Evolutionary conservation across 768 basidiomycete species (phyloP).

Genomic region (Suillus clintonianus): DNA sequence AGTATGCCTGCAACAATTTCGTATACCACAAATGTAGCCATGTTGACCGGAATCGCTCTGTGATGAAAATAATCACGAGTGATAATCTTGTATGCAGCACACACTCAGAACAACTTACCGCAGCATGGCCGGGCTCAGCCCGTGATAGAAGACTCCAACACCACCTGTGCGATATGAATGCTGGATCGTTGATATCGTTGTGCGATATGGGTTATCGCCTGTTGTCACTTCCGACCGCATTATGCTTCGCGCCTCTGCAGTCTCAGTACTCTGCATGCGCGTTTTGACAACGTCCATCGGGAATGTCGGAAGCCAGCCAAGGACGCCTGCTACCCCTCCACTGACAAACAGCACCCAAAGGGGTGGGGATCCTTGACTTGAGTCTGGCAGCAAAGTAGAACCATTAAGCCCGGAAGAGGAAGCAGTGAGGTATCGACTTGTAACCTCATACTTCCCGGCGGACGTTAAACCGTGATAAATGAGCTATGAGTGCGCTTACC

Average conservation of each 20-base stretch:
- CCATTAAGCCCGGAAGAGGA: constrained; percentile 20
- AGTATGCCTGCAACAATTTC: constrained; percentile 54
- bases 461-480: constrained; percentile 7
- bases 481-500: constrained; percentile 40
- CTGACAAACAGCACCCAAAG: constrained; percentile 69
- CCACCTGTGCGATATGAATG: constrained; percentile 70
- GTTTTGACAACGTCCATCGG: constrained; percentile 92
- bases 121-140: constrained; percentile 78
- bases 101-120: constrained; percentile 43
- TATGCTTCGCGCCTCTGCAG: not conserved
- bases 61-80: constrained; percentile 3
- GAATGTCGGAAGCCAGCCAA: constrained; percentile 82
- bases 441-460: constrained; percentile 58
- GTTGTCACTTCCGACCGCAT: not conserved
- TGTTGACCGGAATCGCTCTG: constrained; percentile 85
- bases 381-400: constrained; percentile 40
- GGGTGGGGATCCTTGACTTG: constrained; percentile 43
- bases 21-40: constrained; percentile 78
- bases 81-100: not conserved
- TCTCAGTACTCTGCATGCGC: constrained; percentile 63
- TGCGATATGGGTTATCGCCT: constrained; percentile 54
- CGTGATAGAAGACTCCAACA: constrained; percentile 68
- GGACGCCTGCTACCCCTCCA: constrained; percentile 75
- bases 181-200: constrained; percentile 56
- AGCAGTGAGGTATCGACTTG: constrained; percentile 49